Evolutionary conservation across 2,329 filamentous ascomycete genomes (phyloP).

Genomic region (Fusarium nygamai): DNA sequence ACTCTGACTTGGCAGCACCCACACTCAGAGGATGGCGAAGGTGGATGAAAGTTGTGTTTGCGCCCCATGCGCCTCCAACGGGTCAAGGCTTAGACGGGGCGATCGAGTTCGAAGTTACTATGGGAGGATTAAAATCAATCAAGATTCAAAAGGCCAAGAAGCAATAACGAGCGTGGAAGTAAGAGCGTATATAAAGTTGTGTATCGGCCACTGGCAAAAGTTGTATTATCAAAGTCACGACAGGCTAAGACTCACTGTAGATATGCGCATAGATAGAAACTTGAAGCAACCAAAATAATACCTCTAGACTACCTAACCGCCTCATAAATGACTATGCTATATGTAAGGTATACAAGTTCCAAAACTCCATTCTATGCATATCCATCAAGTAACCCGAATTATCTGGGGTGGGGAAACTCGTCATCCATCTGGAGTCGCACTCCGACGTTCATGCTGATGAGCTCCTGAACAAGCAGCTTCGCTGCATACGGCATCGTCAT

Average conservation of each 20-base stretch:
- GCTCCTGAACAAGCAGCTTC: slow-evolving; percentile 93
- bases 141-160: slow-evolving; percentile 16
- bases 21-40: slow-evolving; percentile 72
- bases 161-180: not conserved
- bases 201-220: not conserved
- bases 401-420: slow-evolving; percentile 80
- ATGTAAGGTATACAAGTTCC: slow-evolving; percentile 30
- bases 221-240: not conserved
- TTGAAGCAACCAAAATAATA: slow-evolving; percentile 13
- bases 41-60: slow-evolving; percentile 91
- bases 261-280: slow-evolving; percentile 1
- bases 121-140: slow-evolving; percentile 65
- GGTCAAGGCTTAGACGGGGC: slow-evolving; percentile 60
- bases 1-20: slow-evolving; percentile 54
- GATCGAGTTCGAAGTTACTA: slow-evolving; percentile 79
- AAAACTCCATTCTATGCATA: slow-evolving; percentile 31
- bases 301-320: slow-evolving; percentile 13
- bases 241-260: not conserved
- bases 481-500: slow-evolving; percentile 99
- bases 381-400: slow-evolving; percentile 18
- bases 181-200: not conserved
- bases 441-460: slow-evolving; percentile 99
- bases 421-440: slow-evolving; percentile 91
- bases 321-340: slow-evolving; percentile 26
- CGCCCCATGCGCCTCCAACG: slow-evolving; percentile 73